Percentiles rank a stretch among this genome's conserved stretches.
Evolutionary conservation across 208 protist genomes (phyloP).

Genomic region (Trypanosomatidae sp.): DNA sequence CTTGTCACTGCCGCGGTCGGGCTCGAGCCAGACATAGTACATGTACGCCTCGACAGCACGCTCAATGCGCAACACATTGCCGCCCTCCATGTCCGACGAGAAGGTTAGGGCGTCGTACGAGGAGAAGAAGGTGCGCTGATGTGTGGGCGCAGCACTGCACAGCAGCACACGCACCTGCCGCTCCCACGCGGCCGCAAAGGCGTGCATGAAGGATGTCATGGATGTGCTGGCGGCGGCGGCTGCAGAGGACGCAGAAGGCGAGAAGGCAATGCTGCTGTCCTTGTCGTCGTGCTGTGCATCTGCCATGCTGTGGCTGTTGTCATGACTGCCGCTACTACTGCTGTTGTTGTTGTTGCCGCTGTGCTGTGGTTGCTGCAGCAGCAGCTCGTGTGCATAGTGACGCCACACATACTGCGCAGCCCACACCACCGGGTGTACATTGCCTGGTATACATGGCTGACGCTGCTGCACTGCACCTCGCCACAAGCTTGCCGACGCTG

Average conservation of each 20-base stretch:
- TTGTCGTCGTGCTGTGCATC: too few relatives aligned
- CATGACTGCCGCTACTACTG: too few relatives aligned
- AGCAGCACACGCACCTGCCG: conserved; percentile 57
- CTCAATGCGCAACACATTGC: conserved; percentile 77
- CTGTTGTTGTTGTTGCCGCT: too few relatives aligned
- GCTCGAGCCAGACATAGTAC: conserved; percentile 70
- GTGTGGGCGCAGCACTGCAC: conserved; percentile 30
- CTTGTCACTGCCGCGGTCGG: conserved; percentile 53
- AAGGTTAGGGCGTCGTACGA: conserved; percentile 33
- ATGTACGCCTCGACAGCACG: conserved; percentile 13
- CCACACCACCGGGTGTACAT: conserved; percentile 41
- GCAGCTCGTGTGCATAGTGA: conserved; percentile 33
- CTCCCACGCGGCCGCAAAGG: conserved; percentile 57
- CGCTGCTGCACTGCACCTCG: too few relatives aligned
- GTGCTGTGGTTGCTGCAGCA: too few relatives aligned
- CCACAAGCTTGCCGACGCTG: too few relatives aligned
- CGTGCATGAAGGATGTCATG: conserved; percentile 22
- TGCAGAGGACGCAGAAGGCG: too few relatives aligned
- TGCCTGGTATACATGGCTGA: conserved; percentile 27
- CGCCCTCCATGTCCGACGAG: conserved; percentile 58
- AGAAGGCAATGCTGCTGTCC: too few relatives aligned
- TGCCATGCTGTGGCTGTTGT: too few relatives aligned
- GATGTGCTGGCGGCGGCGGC: too few relatives aligned
- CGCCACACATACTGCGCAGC: conserved; percentile 20
- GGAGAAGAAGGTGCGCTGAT: conserved; percentile 47